phyloP scores from a whole-genome alignment of 2,329 filamentous ascomycete genomes.

The Orbilia javanica region DNA sequence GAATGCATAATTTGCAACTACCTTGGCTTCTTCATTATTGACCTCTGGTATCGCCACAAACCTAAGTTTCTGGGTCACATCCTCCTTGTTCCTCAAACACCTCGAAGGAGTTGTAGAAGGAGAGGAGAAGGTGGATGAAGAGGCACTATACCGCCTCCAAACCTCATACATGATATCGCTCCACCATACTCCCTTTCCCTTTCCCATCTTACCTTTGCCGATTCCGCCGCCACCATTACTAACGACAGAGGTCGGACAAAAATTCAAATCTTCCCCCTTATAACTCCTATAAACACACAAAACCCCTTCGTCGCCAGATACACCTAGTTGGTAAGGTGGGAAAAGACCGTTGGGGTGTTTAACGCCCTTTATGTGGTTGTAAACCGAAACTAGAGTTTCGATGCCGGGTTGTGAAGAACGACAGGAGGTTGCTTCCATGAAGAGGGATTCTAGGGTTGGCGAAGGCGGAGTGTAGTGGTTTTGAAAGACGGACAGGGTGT shows the following conservation, averaged over 20 bases:
- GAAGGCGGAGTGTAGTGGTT: conserved; percentile 14
- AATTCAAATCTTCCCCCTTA: conserved; percentile 33
- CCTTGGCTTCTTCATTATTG: conserved; percentile 32
- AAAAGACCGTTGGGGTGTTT: conserved; percentile 20
- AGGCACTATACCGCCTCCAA: conserved; percentile 14
- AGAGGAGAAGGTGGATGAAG: background rate
- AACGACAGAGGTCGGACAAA: background rate
- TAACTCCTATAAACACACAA: conserved; percentile 38
- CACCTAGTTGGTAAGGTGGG: conserved; percentile 36
- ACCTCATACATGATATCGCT: conserved; percentile 38
- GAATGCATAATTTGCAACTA: conserved; percentile 27
- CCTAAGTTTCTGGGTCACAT: background rate
- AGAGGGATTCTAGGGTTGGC: conserved; percentile 20
- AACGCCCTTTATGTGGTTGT: background rate
- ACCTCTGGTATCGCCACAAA: conserved; percentile 40
- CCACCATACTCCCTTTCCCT: background rate
- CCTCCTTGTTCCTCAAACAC: background rate
- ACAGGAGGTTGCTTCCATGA: conserved; percentile 45
- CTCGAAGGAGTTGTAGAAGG: background rate
- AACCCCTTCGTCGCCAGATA: conserved; percentile 32
- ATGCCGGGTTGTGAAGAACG: conserved; percentile 33
- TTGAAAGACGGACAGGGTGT: conserved; percentile 2
- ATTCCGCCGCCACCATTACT: no score
- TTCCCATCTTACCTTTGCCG: background rate
- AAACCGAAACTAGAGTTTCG: conserved; percentile 18